Conservation (phyloP, 495 filamentous ascomycete species). For the Xylaria acuta region DNA sequence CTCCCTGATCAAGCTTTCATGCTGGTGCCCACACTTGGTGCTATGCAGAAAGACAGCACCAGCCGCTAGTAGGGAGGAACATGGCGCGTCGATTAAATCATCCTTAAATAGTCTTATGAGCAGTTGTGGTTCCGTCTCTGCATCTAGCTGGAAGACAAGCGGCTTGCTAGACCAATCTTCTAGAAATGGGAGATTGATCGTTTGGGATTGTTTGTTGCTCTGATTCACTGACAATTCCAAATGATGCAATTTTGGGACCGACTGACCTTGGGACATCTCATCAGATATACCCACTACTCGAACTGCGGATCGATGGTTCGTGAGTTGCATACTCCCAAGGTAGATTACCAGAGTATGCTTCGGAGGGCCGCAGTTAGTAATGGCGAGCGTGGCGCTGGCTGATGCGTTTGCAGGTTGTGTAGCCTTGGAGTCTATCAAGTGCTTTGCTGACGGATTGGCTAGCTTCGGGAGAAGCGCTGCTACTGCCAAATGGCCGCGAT, state of each 20-base stretch:
- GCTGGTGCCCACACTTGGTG: conserved; percentile 31
- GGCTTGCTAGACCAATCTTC: conserved; percentile 40
- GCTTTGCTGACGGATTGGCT: background rate
- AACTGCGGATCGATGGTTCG: background rate
- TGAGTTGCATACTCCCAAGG: conserved; percentile 9
- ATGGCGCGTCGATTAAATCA: background rate
- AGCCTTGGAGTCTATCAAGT: background rate
- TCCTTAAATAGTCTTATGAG: background rate
- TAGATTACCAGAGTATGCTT: background rate
- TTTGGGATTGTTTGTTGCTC: conserved; percentile 16
- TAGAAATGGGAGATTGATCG: conserved; percentile 37
- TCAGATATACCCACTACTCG: background rate
- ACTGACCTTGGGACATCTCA: background rate
- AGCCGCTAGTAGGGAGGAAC: background rate
- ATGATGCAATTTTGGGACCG: background rate
- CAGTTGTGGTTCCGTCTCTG: conserved; percentile 33
- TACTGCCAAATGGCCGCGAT: conserved; percentile 68
- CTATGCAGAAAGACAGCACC: conserved; percentile 30
- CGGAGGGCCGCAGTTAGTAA: background rate
- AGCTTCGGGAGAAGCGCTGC: conserved; percentile 27
- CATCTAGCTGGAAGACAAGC: conserved; percentile 31
- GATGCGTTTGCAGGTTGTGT: background rate
- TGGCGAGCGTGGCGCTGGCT: background rate
- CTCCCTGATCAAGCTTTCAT: conserved; percentile 42
- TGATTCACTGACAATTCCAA: conserved; percentile 33